phyloP scores from a whole-genome alignment of 257 asterid species.

The Lithospermum erythrorhizon region DNA sequence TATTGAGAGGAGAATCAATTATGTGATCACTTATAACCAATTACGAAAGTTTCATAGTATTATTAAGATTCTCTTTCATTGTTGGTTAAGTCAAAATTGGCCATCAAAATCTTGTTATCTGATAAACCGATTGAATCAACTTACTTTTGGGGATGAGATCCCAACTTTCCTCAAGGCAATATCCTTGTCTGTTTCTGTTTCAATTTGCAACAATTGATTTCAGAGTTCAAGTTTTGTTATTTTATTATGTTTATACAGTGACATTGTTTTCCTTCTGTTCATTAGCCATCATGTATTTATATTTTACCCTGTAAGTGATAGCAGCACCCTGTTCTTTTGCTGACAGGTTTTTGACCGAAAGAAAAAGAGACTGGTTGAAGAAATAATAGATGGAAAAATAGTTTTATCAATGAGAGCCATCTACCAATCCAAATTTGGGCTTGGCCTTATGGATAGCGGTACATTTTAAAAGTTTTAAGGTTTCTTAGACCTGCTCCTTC shows the following conservation, averaged over 20 bases:
- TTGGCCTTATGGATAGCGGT: slow-evolving; percentile 95
- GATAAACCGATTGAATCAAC: too few species aligned
- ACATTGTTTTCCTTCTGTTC: not conserved
- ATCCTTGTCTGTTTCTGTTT: not conserved
- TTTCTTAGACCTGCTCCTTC: not conserved
- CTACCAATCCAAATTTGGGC: slow-evolving; percentile 86
- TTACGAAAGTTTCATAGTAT: too few species aligned
- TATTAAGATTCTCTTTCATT: too few species aligned
- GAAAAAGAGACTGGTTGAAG: slow-evolving; percentile 87
- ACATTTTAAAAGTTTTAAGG: slow-evolving; percentile 9
- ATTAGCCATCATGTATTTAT: not conserved
- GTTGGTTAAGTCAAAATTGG: too few species aligned
- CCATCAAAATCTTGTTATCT: too few species aligned
- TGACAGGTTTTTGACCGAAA: slow-evolving; percentile 83
- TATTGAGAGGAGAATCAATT: too few species aligned
- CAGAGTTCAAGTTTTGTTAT: not conserved
- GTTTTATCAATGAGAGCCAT: slow-evolving; percentile 91
- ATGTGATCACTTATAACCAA: too few species aligned
- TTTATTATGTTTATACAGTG: not conserved
- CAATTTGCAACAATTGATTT: not conserved
- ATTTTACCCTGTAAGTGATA: not conserved
- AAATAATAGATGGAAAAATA: slow-evolving; percentile 85
- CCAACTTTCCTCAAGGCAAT: too few species aligned
- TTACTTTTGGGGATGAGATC: too few species aligned
- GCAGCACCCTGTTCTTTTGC: slow-evolving; percentile 6